Base-by-base conservation (phyloP, 2,329 filamentous ascomycete genomes). In the Aspergillus hiratsukae region DNA sequence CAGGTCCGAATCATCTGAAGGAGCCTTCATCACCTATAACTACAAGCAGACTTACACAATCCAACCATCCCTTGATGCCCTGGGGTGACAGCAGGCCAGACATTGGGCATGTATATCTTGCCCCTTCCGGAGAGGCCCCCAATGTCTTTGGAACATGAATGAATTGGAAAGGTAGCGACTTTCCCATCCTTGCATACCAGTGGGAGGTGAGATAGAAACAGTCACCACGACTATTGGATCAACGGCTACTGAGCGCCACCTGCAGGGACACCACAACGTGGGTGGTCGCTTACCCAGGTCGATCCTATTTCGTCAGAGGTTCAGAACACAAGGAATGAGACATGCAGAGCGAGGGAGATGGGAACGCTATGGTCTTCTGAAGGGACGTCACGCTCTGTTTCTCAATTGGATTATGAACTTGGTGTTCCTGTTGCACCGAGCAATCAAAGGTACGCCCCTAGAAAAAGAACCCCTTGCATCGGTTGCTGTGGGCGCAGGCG, bases 121-220 rank as follows among this genome's bases (percentile, higher is more conserved):
- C 60, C 64, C 68, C 64, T 71, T 72, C 63, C 62, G 57, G 61
- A 67, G 65, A 57, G 58, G 51, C 60, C 62, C 51, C 58, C 60
- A 53, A 65, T 62, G 60, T 61, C 56, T 64, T 61, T 63, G 60
- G 66, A 64, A 68, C 66, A 66, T 64, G 60, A 62, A 55, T 46
- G 51, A 53, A 55, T 50, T 54, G 46, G 57, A 56, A 61, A 60
- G 61, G 62, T 56, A 56, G 58, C 58, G 62, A 58, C 59, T 63
- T 60, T 58, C 55, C 58, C 51, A 57, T 73, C 72, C 72, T 74
- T 75, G 71, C 72, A 75, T 75, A 67, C 70, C 70, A 62, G 65
- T 64, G 58, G 60, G 59, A 66, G 64, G 62, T 62, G 59, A 65
- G 61, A 64, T 63, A 54, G 53, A 54, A 46, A 56, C 50, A 55